phyloP scores from a whole-genome alignment of 2,329 filamentous ascomycete genomes.

The Cylindrodendrum hubeiense region DNA sequence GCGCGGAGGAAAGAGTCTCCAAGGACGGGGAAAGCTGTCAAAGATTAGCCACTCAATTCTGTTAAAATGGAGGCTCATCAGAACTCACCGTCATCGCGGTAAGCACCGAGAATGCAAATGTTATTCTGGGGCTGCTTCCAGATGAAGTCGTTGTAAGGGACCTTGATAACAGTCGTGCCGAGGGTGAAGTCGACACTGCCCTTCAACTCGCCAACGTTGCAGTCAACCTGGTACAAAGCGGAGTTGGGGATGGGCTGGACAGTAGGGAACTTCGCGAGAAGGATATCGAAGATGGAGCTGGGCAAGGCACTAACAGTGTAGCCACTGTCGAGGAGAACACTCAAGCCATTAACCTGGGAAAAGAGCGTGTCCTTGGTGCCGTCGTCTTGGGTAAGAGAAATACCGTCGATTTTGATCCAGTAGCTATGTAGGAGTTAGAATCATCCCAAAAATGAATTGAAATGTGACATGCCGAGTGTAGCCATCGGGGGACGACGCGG shows the following conservation, averaged over 20 bases:
- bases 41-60: neutral
- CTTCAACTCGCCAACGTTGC: conserved; percentile 47
- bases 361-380: conserved; percentile 60
- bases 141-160: conserved; percentile 61
- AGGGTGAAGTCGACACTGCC: conserved; percentile 63
- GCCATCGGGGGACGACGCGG: conserved; percentile 50
- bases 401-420: conserved; percentile 56
- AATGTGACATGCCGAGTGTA: conserved; percentile 42
- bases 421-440: conserved; percentile 47
- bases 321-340: conserved; percentile 74
- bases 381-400: conserved; percentile 50
- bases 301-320: conserved; percentile 77
- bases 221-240: conserved; percentile 64
- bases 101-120: conserved; percentile 60
- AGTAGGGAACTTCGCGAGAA: conserved; percentile 58
- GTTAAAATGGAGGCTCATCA: neutral
- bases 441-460: accelerated
- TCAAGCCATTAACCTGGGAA: conserved; percentile 46
- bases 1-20: conserved; percentile 60
- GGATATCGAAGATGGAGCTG: conserved; percentile 60
- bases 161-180: conserved; percentile 57
- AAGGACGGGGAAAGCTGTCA: conserved; percentile 51
- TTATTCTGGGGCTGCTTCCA: conserved; percentile 49
- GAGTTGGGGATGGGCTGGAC: conserved; percentile 56
- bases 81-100: conserved; percentile 50